Evolutionary conservation across 768 basidiomycete species (phyloP), one percentile per base, ranked within the genome.

Genomic region (Cystobasidium ongulense): DNA sequence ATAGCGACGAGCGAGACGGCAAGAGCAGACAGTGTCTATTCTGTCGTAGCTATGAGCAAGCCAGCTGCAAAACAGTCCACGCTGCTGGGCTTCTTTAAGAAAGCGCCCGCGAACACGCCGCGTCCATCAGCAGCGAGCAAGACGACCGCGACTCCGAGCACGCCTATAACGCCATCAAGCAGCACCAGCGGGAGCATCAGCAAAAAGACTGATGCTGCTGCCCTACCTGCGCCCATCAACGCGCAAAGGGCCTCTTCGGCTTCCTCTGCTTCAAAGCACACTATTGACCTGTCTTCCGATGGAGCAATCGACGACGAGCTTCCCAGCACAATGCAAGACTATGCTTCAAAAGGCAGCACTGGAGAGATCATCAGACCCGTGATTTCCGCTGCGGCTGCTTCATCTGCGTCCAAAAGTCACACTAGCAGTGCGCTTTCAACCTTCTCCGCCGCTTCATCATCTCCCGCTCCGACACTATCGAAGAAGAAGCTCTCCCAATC

Each of bases 81-180:
- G 21, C 68, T 71, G 33, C 35, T 71, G 33, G 68, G 68, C 29
- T 71, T 57, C 68, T 71, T 71, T 43, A 54, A 71, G 53, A 71
- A 71, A 59, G 68, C 68, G 25, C 43, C 67, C 54, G 18, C 67
- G 21, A 23, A 13, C 43, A 5, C 66, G n/a, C n/a, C 43, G 27
- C 35, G 4, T 35, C 23, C 41, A 1, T 13, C 46, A 4, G 53
- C 66, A 11, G 43, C 43, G 11, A 25, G 13, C 25, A 27, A 35
- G 18, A 27, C 11, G 25, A 39, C 31, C 31, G 63, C 63, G 38
- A 64, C 57, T 29, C 57, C 57, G 33, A 64, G 41, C 63, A 64
- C 63, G 13, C 63, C 63, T 36, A 46, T 64, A 5, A 35, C 31
- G 43, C 38, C 43, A 5, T 64, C 63, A n/a, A 64, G 63, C 38